Base-by-base conservation (phyloP, 164 flowering plant genomes). In the Berberis thunbergii region DNA sequence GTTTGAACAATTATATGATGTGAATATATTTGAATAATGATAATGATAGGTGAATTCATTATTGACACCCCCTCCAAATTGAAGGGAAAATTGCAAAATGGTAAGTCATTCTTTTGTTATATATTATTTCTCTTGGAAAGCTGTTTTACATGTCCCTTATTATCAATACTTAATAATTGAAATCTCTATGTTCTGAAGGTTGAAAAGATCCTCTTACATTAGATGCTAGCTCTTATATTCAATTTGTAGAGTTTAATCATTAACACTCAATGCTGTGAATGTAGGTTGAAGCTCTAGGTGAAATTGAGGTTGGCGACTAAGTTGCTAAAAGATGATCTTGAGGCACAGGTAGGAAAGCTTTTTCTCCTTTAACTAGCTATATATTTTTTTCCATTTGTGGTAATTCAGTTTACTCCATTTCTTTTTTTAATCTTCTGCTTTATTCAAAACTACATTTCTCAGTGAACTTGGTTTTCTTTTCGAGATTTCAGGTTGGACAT, bases 221-320 rank as follows among this genome's bases (percentile, higher is more conserved):
- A 26, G 26, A 26, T 26, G 26, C 26, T 26, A 26, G 57, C 43
- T n/a, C 38, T 63, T 9, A 1, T n/a, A 46, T 52, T 59, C 13
- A 45, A 7, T 60, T 59, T n/a, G 46, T 59, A 6, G 43, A 26
- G 11, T 41, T 64, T 2, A 10, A 26, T 26, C 9, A 2, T 41
- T 54, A 7, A 2, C 39, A 53, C 12, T 38, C 2, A 38, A 57
- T 2, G 4, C 56, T 46, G 50, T 52, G 53, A 60, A 59, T 73
- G 70, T 67, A 92, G 98, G 97, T 93, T 78, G 94, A 93, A 79
- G 96, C 97, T 54, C 77, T 90, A 2, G 85, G 83, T 52, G 94
- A 93, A 73, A 93, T 93, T 76, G 97, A 88, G 78, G 76, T 90
- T 69, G n/a, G 97, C 98, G 12, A 83, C 91, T 52, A 86, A 83